Conservation (phyloP, 306 rosid species). For the Ceratonia siliqua region DNA sequence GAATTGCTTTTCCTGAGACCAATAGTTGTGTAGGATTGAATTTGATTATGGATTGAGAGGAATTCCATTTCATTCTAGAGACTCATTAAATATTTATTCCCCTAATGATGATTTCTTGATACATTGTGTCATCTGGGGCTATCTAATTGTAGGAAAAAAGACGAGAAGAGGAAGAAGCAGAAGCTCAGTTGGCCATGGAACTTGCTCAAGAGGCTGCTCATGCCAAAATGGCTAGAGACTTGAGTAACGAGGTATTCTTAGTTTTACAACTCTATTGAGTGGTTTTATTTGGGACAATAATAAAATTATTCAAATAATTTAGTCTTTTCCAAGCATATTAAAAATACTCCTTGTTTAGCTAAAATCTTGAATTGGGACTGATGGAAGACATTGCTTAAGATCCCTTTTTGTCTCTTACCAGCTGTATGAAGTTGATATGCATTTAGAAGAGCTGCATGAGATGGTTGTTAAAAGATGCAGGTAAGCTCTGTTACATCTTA, state of each 20-base stretch:
- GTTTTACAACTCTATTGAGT: constrained; percentile 22
- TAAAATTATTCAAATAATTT: background rate
- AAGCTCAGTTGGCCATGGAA: constrained; percentile 67
- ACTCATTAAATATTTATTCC: background rate
- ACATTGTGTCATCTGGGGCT: constrained; percentile 27
- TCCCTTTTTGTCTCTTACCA: constrained; percentile 47
- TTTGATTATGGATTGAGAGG: constrained; percentile 21
- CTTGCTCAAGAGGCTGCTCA: constrained; percentile 84
- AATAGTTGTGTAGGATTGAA: constrained; percentile 11
- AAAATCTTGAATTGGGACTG: background rate
- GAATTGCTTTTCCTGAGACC: constrained; percentile 2
- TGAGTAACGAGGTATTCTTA: constrained; percentile 65
- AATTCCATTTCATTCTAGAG: constrained; percentile 11
- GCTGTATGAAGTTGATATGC: constrained; percentile 72
- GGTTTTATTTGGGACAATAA: background rate
- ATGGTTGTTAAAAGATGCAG: constrained; percentile 82
- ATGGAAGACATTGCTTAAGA: constrained; percentile 9
- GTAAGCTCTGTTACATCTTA: constrained; percentile 43
- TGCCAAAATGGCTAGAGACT: constrained; percentile 80
- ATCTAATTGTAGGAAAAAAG: constrained; percentile 66
- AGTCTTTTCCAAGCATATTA: background rate
- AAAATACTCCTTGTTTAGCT: constrained; percentile 3
- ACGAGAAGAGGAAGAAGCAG: constrained; percentile 81
- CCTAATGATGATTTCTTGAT: constrained; percentile 9
- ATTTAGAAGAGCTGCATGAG: constrained; percentile 79